phyloP scores from a whole-genome alignment of 1,139 yeast genomes.

The Scheffersomyces parashehatae region DNA sequence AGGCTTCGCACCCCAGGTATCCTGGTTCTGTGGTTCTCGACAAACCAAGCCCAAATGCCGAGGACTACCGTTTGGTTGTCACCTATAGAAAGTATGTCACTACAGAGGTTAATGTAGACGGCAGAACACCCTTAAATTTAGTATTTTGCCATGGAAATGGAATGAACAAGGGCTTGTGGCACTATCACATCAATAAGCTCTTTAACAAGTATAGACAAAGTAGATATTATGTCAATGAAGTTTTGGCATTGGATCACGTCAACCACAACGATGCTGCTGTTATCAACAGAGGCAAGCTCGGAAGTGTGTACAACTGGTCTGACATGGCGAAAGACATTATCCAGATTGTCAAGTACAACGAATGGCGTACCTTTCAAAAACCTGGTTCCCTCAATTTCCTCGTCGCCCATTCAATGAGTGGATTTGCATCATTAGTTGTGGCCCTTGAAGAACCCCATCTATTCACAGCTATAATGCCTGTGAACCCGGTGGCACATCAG shows the following conservation, averaged over 20 bases:
- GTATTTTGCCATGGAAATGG: slow-evolving; percentile 12
- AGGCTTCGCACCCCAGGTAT: slow-evolving; percentile 2
- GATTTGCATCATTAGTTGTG: slow-evolving; percentile 31
- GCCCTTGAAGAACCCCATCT: slow-evolving; percentile 5
- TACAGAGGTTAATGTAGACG: background rate
- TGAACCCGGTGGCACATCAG: slow-evolving; percentile 11
- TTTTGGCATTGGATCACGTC: slow-evolving; percentile 8
- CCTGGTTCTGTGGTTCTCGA: slow-evolving; percentile 1
- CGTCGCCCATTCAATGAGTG: slow-evolving; percentile 14
- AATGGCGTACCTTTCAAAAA: slow-evolving; percentile 2
- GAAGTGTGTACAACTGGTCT: slow-evolving; percentile 6
- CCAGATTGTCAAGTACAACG: slow-evolving; percentile 5
- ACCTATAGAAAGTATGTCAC: slow-evolving; percentile 13
- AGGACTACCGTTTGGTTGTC: slow-evolving; percentile 7
- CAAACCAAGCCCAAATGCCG: background rate
- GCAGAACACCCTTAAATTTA: slow-evolving; percentile 5
- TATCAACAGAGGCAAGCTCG: slow-evolving; percentile 7
- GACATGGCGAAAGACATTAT: slow-evolving; percentile 9
- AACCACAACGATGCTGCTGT: slow-evolving; percentile 11
- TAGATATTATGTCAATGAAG: slow-evolving; percentile 24
- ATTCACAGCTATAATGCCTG: slow-evolving; percentile 3
- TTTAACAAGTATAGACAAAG: slow-evolving; percentile 2
- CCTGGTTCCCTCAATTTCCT: slow-evolving; percentile 5
- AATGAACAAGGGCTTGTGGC: slow-evolving; percentile 14
- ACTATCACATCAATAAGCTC: slow-evolving; percentile 8